Base-by-base conservation (phyloP, 2,329 filamentous ascomycete genomes). In the Xylaria sp. region DNA sequence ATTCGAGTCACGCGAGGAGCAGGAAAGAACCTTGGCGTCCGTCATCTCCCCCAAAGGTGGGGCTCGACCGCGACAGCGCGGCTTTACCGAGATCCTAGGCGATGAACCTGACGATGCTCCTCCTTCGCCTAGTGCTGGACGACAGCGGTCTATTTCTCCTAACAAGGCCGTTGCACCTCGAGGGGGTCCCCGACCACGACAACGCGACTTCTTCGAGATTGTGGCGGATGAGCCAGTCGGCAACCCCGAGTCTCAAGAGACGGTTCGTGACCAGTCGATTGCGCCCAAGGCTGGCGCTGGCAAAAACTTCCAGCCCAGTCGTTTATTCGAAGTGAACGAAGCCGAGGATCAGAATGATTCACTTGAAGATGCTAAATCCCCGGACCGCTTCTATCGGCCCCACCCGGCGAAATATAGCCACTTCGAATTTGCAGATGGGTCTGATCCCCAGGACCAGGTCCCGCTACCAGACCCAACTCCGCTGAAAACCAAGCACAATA, bases 371-470 rank as follows among this genome's bases (percentile, higher is more conserved):
- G 72, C 76, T 52, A 78, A 80, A 63, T 79, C 80, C 32, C 75
- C 78, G 30, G 82, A 84, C 46, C 81, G 81, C 62, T 81, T 80
- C 72, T 85, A 86, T 76, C 85, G 91, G 75, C 90, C 92, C 7
- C 88, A 96, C 78, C 87, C 92, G 2, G 89, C 89, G 76, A 97
- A 93, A 80, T 97, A 90, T 82, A 85, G 91, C 66, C 95, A 98
- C 80, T 97, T 97, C 77, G 90, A 94, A 67, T 92, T 97, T 76
- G 89, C 86, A 66, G 90, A 93, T 72, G 89, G 89, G 59, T 86
- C 83, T 23, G 85, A 88, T 63, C 81, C 83, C 18, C 80, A 82
- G 68, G 84, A 87, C 60, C 80, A 82, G 68, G 84, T 87, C 20
- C 81, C 84, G 15, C 76, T 82, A 70, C 77, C 82, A n/a, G 81